A percentile compares a stretch with the other conserved stretches of the same genome.
Conservation (phyloP, 306 rosid species). For the Prunus mira region DNA sequence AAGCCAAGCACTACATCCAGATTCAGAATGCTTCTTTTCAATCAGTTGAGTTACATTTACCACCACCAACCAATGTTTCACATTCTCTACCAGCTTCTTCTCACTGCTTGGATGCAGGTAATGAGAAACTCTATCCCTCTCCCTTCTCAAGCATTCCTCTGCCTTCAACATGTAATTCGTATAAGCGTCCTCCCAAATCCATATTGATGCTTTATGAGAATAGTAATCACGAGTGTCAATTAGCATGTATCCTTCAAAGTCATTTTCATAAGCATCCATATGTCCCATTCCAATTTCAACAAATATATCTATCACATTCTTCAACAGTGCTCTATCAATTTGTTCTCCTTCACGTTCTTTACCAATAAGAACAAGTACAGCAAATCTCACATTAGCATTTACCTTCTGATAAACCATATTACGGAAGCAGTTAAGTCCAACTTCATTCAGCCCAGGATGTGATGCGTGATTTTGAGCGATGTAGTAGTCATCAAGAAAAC, state of each 20-base stretch:
- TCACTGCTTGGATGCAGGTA: conserved; percentile 25
- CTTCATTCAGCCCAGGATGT: conserved; percentile 19
- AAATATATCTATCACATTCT: conserved; percentile 48
- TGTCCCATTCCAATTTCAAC: conserved; percentile 53
- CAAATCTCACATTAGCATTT: conserved; percentile 35
- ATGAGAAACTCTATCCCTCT: conserved; percentile 26
- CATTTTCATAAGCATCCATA: conserved; percentile 30
- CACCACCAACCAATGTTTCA: conserved; percentile 52
- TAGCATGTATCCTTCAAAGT: conserved; percentile 54
- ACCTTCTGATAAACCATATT: conserved; percentile 26
- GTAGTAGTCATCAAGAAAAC: conserved; percentile 26
- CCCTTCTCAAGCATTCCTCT: conserved; percentile 31
- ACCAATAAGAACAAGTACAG: conserved; percentile 40
- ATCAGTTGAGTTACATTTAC: neutral
- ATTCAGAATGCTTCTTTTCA: neutral
- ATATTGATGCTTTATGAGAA: conserved; percentile 50
- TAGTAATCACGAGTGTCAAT: conserved; percentile 46
- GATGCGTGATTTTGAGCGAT: conserved; percentile 9
- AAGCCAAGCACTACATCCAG: neutral
- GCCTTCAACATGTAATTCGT: conserved; percentile 58
- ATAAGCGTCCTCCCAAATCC: conserved; percentile 53
- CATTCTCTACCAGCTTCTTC: conserved; percentile 42
- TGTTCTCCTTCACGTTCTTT: conserved; percentile 64
- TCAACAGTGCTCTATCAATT: conserved; percentile 53
- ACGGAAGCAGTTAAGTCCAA: conserved; percentile 18